Evolutionary conservation across 371 early-diverging fungal species (phyloP), one percentile per base, ranked within the genome.

Genomic region (Mortierella sp.): DNA sequence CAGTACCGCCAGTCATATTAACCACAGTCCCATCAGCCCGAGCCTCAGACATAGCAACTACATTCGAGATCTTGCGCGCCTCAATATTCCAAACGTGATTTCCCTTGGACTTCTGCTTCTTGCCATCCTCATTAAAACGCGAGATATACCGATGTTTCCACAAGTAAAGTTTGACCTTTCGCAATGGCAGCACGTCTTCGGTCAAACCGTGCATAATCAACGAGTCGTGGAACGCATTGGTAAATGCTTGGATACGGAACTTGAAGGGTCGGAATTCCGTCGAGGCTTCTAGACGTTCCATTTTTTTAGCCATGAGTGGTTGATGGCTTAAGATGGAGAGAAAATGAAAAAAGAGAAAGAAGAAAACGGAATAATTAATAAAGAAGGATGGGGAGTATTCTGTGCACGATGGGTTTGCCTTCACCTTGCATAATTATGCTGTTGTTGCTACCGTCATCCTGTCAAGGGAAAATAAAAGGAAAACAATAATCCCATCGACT

Each of bases 61-160:
- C 16, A 9, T 72, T 65, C 13, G 68, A 68, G 24, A 82, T 80
- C 78, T 91, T 92, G 73, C 92, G 91, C 21, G 93, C 95, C 78
- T 94, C 94, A 75, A 94, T 93, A 52, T 93, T 91, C 94, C 93
- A 94, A 60, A 94, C 93, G 73, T 92, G 93, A 50, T 92, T 91
- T 11, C 95, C 95, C 80, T 94, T 94, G 78, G 91, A 90, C 73
- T 94, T 94, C 38, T 92, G 90, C 76, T 93, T 93, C 75, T 91
- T 92, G 72, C 94, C 94, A 60, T 93, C 93, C 76, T 92, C 93
- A 81, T 93, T 93, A 88, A 92, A 94, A 63, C 95, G 90, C 54
- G 90, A 90, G 60, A 94, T 93, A 83, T 91, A 94, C n/a, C 84
- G 80, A 58, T 84, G 93, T 57, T 91, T 91, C 90, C 91, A 91